These are phyloP conservation scores for Diaporthe nobilis DNA, from an alignment of 2,329 filamentous ascomycete species.

Conservation along the genomic window DNA sequence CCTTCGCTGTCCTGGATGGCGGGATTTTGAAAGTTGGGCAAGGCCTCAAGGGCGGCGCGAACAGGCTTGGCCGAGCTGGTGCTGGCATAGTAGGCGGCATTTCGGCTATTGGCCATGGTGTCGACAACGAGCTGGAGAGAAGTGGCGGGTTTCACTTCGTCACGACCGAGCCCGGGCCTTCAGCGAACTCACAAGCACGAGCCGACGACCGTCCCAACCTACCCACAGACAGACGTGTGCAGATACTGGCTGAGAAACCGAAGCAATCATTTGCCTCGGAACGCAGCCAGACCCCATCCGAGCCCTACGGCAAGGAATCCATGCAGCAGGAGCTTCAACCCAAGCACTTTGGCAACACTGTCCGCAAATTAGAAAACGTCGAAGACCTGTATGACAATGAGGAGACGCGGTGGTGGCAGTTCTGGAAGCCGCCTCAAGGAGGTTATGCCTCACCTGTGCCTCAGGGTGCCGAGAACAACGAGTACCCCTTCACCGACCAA, in stretches of 20 bases:
- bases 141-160: slow-evolving; percentile 67
- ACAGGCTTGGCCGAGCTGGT: slow-evolving; percentile 59
- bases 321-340: slow-evolving; percentile 53
- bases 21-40: slow-evolving; percentile 63
- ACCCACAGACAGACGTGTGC: slow-evolving; percentile 46
- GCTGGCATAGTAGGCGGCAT: slow-evolving; percentile 60
- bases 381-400: slow-evolving; percentile 64
- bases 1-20: slow-evolving; percentile 45
- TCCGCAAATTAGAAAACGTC: slow-evolving; percentile 63
- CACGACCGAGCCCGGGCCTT: slow-evolving; percentile 43
- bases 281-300: slow-evolving; percentile 53
- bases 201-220: slow-evolving; percentile 44
- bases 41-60: slow-evolving; percentile 63
- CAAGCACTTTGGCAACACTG: slow-evolving; percentile 62
- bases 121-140: slow-evolving; percentile 67
- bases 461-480: slow-evolving; percentile 64
- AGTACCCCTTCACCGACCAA: slow-evolving; percentile 56
- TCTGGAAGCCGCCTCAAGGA: slow-evolving; percentile 75
- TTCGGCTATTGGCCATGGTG: slow-evolving; percentile 62
- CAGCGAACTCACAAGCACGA: slow-evolving; percentile 44
- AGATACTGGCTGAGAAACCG: slow-evolving; percentile 50
- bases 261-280: slow-evolving; percentile 53
- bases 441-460: slow-evolving; percentile 74
- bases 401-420: slow-evolving; percentile 70
- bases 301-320: slow-evolving; percentile 55